Percentiles rank a stretch among this genome's conserved stretches.
These are phyloP conservation scores for Chaetomium sp. DNA, from an alignment of 2,329 filamentous ascomycete genomes.

Conservation along the genomic window DNA sequence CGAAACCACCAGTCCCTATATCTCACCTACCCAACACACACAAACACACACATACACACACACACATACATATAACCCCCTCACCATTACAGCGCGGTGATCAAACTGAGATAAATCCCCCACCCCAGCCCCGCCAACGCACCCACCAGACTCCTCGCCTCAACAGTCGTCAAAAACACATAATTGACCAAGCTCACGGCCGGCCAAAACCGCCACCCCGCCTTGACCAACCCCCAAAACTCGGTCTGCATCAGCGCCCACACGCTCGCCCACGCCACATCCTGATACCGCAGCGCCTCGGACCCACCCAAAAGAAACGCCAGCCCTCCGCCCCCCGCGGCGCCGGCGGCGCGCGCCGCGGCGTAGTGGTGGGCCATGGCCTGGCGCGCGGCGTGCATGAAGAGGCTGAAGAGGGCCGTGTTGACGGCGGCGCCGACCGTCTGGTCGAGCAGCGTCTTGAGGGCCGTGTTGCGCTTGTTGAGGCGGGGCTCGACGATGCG, in stretches of 20 bases:
- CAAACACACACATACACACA: too few species aligned
- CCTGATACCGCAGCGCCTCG: slow-evolving; percentile 46
- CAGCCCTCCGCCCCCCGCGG: slow-evolving; percentile 34
- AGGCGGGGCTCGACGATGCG: slow-evolving; percentile 54
- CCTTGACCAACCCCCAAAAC: slow-evolving; percentile 65
- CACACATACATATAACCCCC: too few species aligned
- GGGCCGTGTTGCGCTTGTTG: slow-evolving; percentile 52
- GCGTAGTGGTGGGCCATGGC: slow-evolving; percentile 50
- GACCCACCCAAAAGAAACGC: slow-evolving; percentile 39
- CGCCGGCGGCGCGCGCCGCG: slow-evolving; percentile 36
- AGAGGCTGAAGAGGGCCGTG: slow-evolving; percentile 55
- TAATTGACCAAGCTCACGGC: slow-evolving; percentile 68
- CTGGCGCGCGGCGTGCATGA: slow-evolving; percentile 56
- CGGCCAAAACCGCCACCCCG: slow-evolving; percentile 73
- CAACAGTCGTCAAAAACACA: slow-evolving; percentile 63
- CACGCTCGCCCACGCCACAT: slow-evolving; percentile 50
- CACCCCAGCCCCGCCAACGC: slow-evolving; percentile 69
- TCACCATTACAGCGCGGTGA: slow-evolving; percentile 43
- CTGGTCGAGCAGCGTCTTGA: slow-evolving; percentile 57
- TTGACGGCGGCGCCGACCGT: slow-evolving; percentile 59
- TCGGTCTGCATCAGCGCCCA: slow-evolving; percentile 53
- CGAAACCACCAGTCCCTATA: background rate
- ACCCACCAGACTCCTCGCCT: slow-evolving; percentile 66
- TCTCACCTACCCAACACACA: background rate
- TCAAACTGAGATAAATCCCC: slow-evolving; percentile 70